Base-by-base conservation (phyloP, 768 basidiomycete species). In the Tulasnella sp. region DNA sequence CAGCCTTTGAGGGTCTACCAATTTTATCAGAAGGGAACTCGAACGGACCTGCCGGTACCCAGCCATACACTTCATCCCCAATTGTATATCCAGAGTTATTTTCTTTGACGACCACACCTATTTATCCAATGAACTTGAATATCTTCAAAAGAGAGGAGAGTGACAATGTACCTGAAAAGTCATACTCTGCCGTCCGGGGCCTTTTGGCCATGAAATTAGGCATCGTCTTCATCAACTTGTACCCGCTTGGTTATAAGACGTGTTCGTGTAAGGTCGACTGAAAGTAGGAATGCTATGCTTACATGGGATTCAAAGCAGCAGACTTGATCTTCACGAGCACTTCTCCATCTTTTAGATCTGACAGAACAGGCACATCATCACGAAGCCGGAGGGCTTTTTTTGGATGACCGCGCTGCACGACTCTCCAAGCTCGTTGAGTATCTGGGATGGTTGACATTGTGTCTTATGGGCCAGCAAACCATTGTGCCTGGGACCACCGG, bases 281-380 rank as follows among this genome's bases (percentile, higher is more conserved):
- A 10, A 42, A 13, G 9, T 9, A 9, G 10, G 20, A 9, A n/a
- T 13, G 24, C 9, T 5, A 27, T 5, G 32, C 57, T 54, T 61
- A 81, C 77, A 78, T 70, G 1, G 82, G 82, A 58, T 88, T 88
- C 35, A 86, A 66, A 0, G 80, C 79, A 0, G 71, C 73, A 8
- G 76, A 72, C 20, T 66, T 63, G 3, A 79, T 68, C 51, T 69
- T 68, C 44, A 81, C 67, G 12, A 78, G 69, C 10, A 81, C 66
- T 54, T 75, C 64, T 3, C 68, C 71, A 15, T 57, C 43, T 10
- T 59, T 54, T 0, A 73, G 65, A 9, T 64, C 61, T 3, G 53
- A 53, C 1, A 71, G 63, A 10, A 67, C 59, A 5, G 66, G 62
- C 3, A 56, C 55, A 39, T 66, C 57, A 2, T 54, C 27, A 50